Conservation (phyloP, 257 asterid genomes). For the Echium plantagineum region DNA sequence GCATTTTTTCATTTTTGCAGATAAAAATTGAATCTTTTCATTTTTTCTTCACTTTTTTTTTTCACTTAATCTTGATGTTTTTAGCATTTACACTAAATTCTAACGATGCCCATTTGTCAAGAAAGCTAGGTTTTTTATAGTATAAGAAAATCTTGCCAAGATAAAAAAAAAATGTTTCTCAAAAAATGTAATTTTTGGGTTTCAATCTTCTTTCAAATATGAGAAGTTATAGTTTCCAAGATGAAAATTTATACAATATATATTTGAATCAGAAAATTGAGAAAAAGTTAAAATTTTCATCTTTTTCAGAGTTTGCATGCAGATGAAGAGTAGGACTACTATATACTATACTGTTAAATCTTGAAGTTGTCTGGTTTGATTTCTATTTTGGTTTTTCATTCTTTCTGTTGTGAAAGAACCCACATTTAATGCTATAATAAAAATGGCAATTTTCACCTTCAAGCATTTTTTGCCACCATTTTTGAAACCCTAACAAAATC, state of each 20-base stretch:
- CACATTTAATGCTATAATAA: slow-evolving; percentile 20
- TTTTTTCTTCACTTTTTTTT: neutral
- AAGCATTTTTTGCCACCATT: slow-evolving; percentile 13
- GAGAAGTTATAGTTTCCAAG: too few species aligned
- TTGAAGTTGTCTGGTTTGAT: too few species aligned
- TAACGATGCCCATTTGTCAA: neutral
- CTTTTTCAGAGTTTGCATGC: neutral
- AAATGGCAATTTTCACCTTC: slow-evolving; percentile 15
- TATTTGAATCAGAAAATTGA: too few species aligned
- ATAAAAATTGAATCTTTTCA: neutral
- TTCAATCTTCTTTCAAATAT: too few species aligned
- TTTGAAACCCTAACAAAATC: slow-evolving; percentile 31
- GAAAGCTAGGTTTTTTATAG: neutral
- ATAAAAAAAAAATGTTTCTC: too few species aligned
- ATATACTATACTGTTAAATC: too few species aligned
- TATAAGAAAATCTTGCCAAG: too few species aligned
- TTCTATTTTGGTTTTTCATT: neutral
- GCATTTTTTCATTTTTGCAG: too few species aligned
- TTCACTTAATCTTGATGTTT: neutral
- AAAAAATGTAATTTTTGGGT: neutral
- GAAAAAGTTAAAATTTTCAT: neutral
- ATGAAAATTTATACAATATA: too few species aligned
- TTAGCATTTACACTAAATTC: neutral
- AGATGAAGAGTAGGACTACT: neutral
- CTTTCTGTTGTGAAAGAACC: neutral